Percentiles rank a stretch among this genome's conserved stretches.
phyloP scores from a whole-genome alignment of 2,329 filamentous ascomycete genomes.

The Fusarium sarcochroum region DNA sequence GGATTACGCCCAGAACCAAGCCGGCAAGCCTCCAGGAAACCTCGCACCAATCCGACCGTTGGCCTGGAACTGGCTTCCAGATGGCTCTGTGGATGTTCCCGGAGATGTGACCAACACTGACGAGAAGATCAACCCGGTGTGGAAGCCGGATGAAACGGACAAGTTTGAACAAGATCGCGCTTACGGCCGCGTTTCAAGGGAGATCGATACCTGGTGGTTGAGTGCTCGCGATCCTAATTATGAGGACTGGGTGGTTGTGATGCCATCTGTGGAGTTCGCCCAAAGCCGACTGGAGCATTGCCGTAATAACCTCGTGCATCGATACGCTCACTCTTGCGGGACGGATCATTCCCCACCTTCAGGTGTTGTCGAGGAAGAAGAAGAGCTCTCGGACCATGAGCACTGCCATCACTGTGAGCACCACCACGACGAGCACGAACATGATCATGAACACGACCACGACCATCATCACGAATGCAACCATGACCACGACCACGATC shows the following conservation, averaged over 20 bases:
- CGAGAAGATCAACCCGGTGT: conserved; percentile 62
- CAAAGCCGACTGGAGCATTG: conserved; percentile 70
- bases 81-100: conserved; percentile 50
- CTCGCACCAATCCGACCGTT: conserved; percentile 65
- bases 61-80: conserved; percentile 69
- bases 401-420: conserved; percentile 54
- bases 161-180: conserved; percentile 71
- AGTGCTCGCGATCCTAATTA: conserved; percentile 72
- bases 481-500: conserved; percentile 46
- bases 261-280: conserved; percentile 73
- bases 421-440: conserved; percentile 26
- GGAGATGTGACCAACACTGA: conserved; percentile 56
- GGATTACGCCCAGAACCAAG: conserved; percentile 67
- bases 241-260: conserved; percentile 69
- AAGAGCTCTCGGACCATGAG: conserved; percentile 55
- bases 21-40: conserved; percentile 64
- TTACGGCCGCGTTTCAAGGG: conserved; percentile 73
- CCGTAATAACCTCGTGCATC: conserved; percentile 70
- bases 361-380: conserved; percentile 55
- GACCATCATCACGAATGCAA: conserved; percentile 45
- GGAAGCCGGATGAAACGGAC: conserved; percentile 66
- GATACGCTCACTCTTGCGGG: conserved; percentile 64
- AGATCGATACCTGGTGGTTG: conserved; percentile 77
- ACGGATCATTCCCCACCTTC: conserved; percentile 57
- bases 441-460: conserved; percentile 34